Conservation (phyloP, 257 asterid genomes). For the Eustoma russellianum region DNA sequence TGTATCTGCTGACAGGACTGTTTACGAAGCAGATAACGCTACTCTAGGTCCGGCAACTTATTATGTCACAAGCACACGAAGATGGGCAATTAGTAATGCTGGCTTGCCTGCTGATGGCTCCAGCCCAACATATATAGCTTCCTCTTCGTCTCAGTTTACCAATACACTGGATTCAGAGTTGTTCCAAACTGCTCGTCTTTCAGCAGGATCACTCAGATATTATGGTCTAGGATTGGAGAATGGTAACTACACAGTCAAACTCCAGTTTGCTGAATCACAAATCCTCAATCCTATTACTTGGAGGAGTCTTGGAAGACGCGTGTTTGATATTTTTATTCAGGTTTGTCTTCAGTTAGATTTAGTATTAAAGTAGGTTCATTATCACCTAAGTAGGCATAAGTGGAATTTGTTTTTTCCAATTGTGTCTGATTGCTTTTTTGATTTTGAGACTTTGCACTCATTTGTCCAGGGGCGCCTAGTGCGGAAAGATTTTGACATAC, state of each 20-base stretch:
- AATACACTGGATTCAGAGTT: conserved; percentile 51
- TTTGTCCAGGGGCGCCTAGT: conserved; percentile 43
- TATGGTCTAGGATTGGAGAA: conserved; percentile 73
- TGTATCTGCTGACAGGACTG: conserved; percentile 24
- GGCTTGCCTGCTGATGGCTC: conserved; percentile 47
- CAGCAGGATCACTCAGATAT: conserved; percentile 78
- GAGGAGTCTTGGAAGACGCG: conserved; percentile 72
- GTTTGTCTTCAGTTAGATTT: conserved; percentile 15
- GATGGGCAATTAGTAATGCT: conserved; percentile 84
- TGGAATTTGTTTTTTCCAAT: background rate
- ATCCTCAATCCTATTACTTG: conserved; percentile 29
- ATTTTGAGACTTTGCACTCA: background rate
- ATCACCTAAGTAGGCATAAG: background rate
- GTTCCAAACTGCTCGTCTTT: conserved; percentile 50
- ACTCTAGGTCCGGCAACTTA: conserved; percentile 67
- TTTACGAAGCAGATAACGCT: conserved; percentile 39
- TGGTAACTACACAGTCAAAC: conserved; percentile 64
- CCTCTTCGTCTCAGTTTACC: conserved; percentile 23
- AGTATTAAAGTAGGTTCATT: background rate
- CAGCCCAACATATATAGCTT: conserved; percentile 23
- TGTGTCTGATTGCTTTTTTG: too few species aligned
- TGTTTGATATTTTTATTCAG: conserved; percentile 74
- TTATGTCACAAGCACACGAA: conserved; percentile 25
- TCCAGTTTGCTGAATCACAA: conserved; percentile 54
- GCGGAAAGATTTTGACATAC: conserved; percentile 55